Base-by-base conservation (phyloP, 257 asterid genomes). In the Cordia subcordata region DNA sequence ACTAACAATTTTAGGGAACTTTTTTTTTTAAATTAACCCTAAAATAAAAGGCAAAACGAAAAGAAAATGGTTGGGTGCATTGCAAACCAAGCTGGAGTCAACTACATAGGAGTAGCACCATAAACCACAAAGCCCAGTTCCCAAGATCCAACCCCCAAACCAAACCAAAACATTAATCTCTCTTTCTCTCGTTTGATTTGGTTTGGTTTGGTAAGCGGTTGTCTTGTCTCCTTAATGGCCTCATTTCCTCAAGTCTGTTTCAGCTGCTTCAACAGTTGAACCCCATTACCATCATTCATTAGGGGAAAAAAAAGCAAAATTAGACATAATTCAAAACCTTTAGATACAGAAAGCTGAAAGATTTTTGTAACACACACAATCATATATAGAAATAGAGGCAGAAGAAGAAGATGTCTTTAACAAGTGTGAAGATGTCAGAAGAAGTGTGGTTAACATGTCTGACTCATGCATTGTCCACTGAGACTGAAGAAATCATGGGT, bases 401-500 rank as follows among this genome's bases (percentile, higher is more conserved):
- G 17, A 55, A 51, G 57, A 40, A 53, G 56, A 61, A 72, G 68
- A 93, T 93, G 99, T 82, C 99, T 77, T 74, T 93, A 33, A 87
- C 96, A 55, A 73, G 90, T 49, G 99, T 93, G 83, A 89, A 81
- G 72, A 89, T 93, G 97, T 77, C 95, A 21, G 99, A 93, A 77
- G 99, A 89, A 73, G 99, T 93, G 40, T 93, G 99, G 99, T 47
- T 93, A 80, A 83, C 97, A 67, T 93, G 99, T 64, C 68, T 93
- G 37, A 89, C 96, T 22, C 99, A 93, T 84, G 95, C 99, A 89
- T 89, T 93, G 96, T 89, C 99, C 17, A 93, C 99, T 18, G 99
- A 93, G 81, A 93, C 99, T 9, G 99, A 93, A 72, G 99, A 93
- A 84, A 87, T 87, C 72, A 93, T 93, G 99, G 99, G 99, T 20